Conservation (phyloP, 2,329 filamentous ascomycete genomes). For the Mycosphaerella sp. region DNA sequence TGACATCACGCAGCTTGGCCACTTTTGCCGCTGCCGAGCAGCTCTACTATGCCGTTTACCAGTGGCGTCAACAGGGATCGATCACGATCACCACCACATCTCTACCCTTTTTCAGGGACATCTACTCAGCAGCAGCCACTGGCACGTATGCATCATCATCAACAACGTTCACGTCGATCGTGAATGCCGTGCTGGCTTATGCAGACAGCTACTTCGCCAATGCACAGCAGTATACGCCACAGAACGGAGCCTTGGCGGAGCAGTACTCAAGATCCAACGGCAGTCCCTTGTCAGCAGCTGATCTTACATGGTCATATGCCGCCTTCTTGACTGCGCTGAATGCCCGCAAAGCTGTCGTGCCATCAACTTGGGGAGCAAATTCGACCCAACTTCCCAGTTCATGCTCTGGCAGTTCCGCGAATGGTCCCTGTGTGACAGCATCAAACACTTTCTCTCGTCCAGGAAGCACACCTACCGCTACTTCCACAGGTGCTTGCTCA, state of each 20-base stretch:
- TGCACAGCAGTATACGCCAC: constrained; percentile 43
- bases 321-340: constrained; percentile 59
- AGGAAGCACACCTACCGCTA: constrained; percentile 17
- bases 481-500: constrained; percentile 19
- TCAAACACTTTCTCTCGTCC: constrained; percentile 27
- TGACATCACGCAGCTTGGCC: constrained; percentile 41
- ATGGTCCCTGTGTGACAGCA: constrained; percentile 26
- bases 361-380: constrained; percentile 49
- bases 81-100: constrained; percentile 61
- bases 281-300: constrained; percentile 54
- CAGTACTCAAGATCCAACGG: constrained; percentile 53
- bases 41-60: constrained; percentile 68
- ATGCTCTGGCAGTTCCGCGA: constrained; percentile 26
- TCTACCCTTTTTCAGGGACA: constrained; percentile 64
- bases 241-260: constrained; percentile 61
- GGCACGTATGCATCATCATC: constrained; percentile 57
- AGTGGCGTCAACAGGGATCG: constrained; percentile 59
- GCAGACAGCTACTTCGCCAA: constrained; percentile 50
- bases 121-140: constrained; percentile 51
- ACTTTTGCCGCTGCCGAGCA: constrained; percentile 74
- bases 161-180: constrained; percentile 40
- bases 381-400: constrained; percentile 21
- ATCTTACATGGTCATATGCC: constrained; percentile 70
- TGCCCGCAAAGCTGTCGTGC: constrained; percentile 51
- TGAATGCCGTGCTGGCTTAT: constrained; percentile 57